Conservation (phyloP, 1,139 yeast genomes). For the Candida sanyaensis region DNA sequence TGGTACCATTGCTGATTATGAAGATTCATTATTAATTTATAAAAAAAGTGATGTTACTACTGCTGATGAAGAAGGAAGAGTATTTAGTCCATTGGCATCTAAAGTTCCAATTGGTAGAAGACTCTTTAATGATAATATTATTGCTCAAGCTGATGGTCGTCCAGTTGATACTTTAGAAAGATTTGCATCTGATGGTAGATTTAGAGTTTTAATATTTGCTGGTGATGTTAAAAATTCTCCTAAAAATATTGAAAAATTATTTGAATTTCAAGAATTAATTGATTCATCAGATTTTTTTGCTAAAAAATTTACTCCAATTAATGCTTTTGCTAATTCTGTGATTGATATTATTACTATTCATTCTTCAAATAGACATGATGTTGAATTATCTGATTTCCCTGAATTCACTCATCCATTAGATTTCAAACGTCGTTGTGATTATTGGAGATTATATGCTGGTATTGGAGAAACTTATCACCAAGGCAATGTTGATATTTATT, state of each 20-base stretch:
- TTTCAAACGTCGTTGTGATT: conserved; percentile 24
- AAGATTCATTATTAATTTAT: conserved; percentile 18
- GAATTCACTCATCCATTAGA: conserved; percentile 25
- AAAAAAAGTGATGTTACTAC: conserved; percentile 1
- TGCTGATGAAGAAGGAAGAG: conserved; percentile 7
- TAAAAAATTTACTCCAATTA: conserved; percentile 24
- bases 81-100: conserved; percentile 15
- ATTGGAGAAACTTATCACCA: conserved; percentile 17
- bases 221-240: conserved; percentile 20
- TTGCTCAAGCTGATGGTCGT: conserved; percentile 25
- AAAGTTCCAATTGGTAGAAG: conserved; percentile 28
- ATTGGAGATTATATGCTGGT: conserved; percentile 28
- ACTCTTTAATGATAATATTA: conserved; percentile 21
- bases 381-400: conserved; percentile 28
- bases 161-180: conserved; percentile 24
- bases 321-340: conserved; percentile 23
- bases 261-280: conserved; percentile 18
- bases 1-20: conserved; percentile 32
- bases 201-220: conserved; percentile 25
- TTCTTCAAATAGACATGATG: conserved; percentile 17
- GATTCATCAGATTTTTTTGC: conserved; percentile 16
- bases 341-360: conserved; percentile 26
- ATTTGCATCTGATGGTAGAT: conserved; percentile 23
- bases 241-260: conserved; percentile 13
- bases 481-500: conserved; percentile 16